These are phyloP conservation scores for Chrysoporthe puriensis DNA, from an alignment of 2,329 filamentous ascomycete species.

Conservation along the genomic window DNA sequence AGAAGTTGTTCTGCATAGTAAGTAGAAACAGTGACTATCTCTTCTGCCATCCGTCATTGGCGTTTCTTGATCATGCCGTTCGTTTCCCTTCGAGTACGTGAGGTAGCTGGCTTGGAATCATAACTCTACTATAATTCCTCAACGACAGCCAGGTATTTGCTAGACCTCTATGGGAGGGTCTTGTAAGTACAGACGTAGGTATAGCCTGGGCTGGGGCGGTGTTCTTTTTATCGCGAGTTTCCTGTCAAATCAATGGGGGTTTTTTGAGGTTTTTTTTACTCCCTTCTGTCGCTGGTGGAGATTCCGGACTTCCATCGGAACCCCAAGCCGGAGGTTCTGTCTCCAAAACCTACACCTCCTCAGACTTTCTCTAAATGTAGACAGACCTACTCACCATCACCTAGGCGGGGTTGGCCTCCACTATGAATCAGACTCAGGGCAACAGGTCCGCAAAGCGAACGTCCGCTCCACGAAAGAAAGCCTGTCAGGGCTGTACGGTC, in stretches of 20 bases:
- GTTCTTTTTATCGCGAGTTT: not conserved
- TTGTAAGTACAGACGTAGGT: too few species aligned
- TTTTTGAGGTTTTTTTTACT: too few species aligned
- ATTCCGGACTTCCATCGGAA: not conserved
- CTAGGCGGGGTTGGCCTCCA: not conserved
- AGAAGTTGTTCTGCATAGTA: too few species aligned
- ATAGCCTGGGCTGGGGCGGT: not conserved
- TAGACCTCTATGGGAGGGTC: too few species aligned
- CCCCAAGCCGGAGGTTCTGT: not conserved
- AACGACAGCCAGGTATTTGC: too few species aligned
- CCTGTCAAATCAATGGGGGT: not conserved
- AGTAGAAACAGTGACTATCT: too few species aligned
- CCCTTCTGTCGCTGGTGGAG: not conserved
- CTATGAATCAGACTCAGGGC: not conserved
- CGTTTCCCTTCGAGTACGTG: too few species aligned
- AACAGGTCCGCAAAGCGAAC: not conserved
- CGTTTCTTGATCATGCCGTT: too few species aligned
- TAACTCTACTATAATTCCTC: too few species aligned
- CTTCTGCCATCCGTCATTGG: too few species aligned
- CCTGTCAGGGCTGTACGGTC: not conserved
- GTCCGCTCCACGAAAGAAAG: slow-evolving; percentile 1
- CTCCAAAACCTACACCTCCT: not conserved
- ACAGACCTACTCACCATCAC: not conserved
- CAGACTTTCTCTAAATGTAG: not conserved
- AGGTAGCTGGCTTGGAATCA: too few species aligned